A percentile compares a stretch with the other conserved stretches of the same genome.
Conservation (phyloP, 495 filamentous ascomycete species). For the Hypoxylon rickii region DNA sequence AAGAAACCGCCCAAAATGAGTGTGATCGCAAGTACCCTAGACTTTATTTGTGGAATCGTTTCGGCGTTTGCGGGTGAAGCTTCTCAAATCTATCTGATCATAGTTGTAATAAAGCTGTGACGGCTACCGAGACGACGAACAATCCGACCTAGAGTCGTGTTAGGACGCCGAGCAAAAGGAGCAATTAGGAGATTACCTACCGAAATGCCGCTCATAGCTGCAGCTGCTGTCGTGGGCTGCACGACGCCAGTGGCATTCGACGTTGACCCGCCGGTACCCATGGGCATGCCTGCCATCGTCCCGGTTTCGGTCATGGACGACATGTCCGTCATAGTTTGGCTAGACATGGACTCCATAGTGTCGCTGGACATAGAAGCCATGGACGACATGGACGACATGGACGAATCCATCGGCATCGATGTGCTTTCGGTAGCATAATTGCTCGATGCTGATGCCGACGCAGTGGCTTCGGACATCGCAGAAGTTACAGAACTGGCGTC, state of each 20-base stretch:
- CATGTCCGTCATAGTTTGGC: not conserved
- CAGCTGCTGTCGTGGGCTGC: slow-evolving; percentile 10
- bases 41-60: no score
- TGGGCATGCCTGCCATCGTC: slow-evolving; percentile 12
- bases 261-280: slow-evolving; percentile 13
- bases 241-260: slow-evolving; percentile 18
- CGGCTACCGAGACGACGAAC: slow-evolving; percentile 16
- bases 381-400: no score
- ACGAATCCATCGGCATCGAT: slow-evolving; percentile 10
- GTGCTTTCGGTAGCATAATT: slow-evolving; percentile 1
- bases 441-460: not conserved
- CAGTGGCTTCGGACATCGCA: not conserved
- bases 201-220: slow-evolving; percentile 19
- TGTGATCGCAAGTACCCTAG: no score
- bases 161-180: slow-evolving; percentile 4
- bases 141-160: slow-evolving; percentile 24
- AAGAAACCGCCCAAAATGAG: no score
- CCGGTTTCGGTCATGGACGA: slow-evolving; percentile 13
- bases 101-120: slow-evolving; percentile 26
- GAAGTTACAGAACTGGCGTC: slow-evolving; percentile 3
- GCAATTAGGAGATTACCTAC: slow-evolving; percentile 28
- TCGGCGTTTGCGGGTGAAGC: no score
- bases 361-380: not conserved
- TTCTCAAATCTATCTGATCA: no score
- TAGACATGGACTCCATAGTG: not conserved